Percentiles rank a stretch among this genome's conserved stretches.
phyloP scores from a whole-genome alignment of 2,329 filamentous ascomycete genomes.

The Fusarium subglutinans region DNA sequence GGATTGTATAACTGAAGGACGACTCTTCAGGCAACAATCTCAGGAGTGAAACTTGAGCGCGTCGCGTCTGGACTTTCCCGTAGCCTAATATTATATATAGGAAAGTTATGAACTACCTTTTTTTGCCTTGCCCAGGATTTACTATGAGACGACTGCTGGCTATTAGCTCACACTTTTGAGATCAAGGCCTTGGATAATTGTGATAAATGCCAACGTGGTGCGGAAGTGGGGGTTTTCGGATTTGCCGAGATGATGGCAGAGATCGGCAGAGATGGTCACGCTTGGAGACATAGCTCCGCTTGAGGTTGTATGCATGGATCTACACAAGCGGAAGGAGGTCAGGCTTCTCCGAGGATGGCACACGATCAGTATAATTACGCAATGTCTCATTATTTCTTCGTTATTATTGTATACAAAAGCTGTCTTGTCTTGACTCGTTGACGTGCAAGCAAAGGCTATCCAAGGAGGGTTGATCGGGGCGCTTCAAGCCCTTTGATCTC shows the following conservation, averaged over 20 bases:
- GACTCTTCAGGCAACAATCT: not conserved
- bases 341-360: not conserved
- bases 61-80: not conserved
- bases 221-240: not conserved
- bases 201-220: accelerated
- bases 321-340: not conserved
- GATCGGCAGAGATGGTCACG: not conserved
- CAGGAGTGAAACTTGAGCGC: not conserved
- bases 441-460: not conserved
- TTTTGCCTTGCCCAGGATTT: too few relatives aligned
- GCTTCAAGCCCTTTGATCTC: accelerated
- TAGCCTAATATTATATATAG: too few relatives aligned
- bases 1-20: not conserved
- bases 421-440: not conserved
- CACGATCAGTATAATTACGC: not conserved
- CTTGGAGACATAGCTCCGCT: not conserved
- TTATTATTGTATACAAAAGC: not conserved
- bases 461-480: not conserved
- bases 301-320: not conserved
- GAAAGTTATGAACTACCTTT: too few relatives aligned
- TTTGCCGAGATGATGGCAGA: not conserved
- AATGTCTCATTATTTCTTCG: constrained; percentile 8
- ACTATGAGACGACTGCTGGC: not conserved
- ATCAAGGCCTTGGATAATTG: not conserved
- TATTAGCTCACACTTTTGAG: not conserved